Evolutionary conservation across 768 basidiomycete genomes (phyloP), one percentile per base, ranked within the genome.

Genomic region (Boletus insuetus): DNA sequence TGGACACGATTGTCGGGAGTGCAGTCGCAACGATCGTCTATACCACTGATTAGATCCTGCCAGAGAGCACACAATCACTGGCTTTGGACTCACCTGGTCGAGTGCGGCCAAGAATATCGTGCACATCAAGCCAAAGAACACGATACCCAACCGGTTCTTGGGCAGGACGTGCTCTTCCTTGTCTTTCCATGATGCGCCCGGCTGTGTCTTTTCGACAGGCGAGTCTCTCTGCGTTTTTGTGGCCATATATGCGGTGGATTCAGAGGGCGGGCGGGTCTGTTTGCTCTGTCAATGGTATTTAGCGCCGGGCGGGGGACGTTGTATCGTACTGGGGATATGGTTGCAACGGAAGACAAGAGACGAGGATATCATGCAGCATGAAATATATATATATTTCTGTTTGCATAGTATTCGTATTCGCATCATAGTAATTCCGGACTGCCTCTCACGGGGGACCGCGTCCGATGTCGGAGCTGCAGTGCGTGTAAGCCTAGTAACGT

Each of bases 11-110:
- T 0, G 86, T 88, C 1, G 88, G 87, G 31, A 90, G 71, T n/a
- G 88, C 87, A 8, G 87, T 89, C 11, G 86, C 82, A 12, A 89
- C 82, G 54, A 86, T 85, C 16, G 82, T 84, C 83, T 85, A n/a
- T 16, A 37, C 16, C 8, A 6, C 1, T 1, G 0, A 1, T 51
- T 40, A 40, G 49, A 19, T 13, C 11, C 3, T 2, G 6, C 10
- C 9, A 2, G 6, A 34, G 2, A n/a, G 17, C 14, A 3, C n/a
- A 37, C 31, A 12, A 29, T 5, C 34, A 60, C 64, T 16, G 17
- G 4, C 10, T 37, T 16, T 7, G 14, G 2, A 57, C 59, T 32
- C 53, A 83, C 84, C 73, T 86, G 83, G 63, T 86, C 85, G 39
- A 86, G 72, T 5, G 84, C 83, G 9, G 82, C 81, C 57, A 69